phyloP scores from a whole-genome alignment of 2,329 filamentous ascomycete genomes.

The Sporothrix euskadiensis region DNA sequence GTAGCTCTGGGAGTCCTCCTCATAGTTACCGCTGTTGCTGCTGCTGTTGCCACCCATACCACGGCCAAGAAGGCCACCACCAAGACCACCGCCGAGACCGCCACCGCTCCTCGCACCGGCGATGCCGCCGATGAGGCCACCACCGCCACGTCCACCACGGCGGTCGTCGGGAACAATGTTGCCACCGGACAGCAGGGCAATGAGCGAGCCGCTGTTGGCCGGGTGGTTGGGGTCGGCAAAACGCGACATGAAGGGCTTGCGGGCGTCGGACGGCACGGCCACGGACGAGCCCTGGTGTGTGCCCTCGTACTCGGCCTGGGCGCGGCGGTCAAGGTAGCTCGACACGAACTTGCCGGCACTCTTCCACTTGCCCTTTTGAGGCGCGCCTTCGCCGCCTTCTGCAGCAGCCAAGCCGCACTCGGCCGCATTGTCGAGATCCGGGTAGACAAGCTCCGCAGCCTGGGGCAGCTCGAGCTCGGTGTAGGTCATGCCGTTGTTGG shows the following conservation, averaged over 20 bases:
- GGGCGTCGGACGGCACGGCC: slow-evolving; percentile 37
- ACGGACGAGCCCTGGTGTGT: slow-evolving; percentile 47
- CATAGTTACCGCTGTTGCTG: background rate
- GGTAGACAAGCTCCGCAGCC: slow-evolving; percentile 44
- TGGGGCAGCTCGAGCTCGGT: slow-evolving; percentile 43
- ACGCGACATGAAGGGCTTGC: slow-evolving; percentile 46
- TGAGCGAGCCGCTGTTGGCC: slow-evolving; percentile 50
- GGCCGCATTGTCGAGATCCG: slow-evolving; percentile 39
- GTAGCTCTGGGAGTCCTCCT: slow-evolving; percentile 24
- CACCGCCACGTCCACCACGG: slow-evolving; percentile 22
- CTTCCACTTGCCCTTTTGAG: slow-evolving; percentile 38
- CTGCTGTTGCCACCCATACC: background rate
- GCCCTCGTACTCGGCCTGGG: slow-evolving; percentile 47
- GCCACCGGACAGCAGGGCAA: slow-evolving; percentile 51
- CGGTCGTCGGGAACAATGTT: slow-evolving; percentile 33
- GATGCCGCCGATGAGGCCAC: background rate
- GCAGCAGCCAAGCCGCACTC: slow-evolving; percentile 34
- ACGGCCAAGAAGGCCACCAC: slow-evolving; percentile 1
- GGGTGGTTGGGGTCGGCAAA: slow-evolving; percentile 55
- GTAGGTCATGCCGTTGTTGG: slow-evolving; percentile 42
- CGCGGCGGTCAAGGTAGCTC: slow-evolving; percentile 52
- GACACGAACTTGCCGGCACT: slow-evolving; percentile 42
- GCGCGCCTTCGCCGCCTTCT: slow-evolving; percentile 33
- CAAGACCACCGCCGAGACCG: background rate
- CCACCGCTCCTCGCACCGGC: background rate